A percentile compares a stretch with the other conserved stretches of the same genome.
These are phyloP conservation scores for Macadamia tetraphylla DNA, from an alignment of 164 flowering plant species.

Conservation along the genomic window DNA sequence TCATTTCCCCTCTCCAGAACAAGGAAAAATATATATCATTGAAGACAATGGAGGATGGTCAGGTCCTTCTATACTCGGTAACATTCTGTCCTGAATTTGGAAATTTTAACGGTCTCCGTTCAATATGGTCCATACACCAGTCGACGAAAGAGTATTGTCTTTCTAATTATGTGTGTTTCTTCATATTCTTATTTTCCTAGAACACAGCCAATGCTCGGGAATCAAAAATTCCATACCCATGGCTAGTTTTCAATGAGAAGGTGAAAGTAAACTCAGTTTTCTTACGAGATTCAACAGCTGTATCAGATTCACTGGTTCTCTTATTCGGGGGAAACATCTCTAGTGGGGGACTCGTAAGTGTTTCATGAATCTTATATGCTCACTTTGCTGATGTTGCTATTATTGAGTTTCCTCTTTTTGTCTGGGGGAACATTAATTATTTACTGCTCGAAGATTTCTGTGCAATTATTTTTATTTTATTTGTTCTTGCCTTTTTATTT, in stretches of 20 bases:
- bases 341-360: constrained; percentile 57
- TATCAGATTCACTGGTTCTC: constrained; percentile 80
- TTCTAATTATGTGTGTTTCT: background rate
- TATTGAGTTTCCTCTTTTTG: no score
- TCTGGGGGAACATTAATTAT: no score
- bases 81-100: constrained; percentile 14
- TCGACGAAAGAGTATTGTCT: no score
- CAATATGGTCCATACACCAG: no score
- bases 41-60: constrained; percentile 97
- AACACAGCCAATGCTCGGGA: constrained; percentile 84
- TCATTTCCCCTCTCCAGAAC: constrained; percentile 49
- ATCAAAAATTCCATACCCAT: constrained; percentile 72
- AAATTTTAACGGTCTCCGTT: background rate
- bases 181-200: constrained; percentile 24
- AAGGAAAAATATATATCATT: constrained; percentile 68
- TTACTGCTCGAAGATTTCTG: background rate
- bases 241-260: constrained; percentile 95
- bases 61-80: constrained; percentile 78
- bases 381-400: background rate
- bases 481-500: background rate
- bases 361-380: background rate
- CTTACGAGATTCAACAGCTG: constrained; percentile 85
- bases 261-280: constrained; percentile 86
- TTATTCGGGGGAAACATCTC: constrained; percentile 81
- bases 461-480: no score